phyloP scores from a whole-genome alignment of 768 basidiomycete genomes.

The Lyophyllum semitale region DNA sequence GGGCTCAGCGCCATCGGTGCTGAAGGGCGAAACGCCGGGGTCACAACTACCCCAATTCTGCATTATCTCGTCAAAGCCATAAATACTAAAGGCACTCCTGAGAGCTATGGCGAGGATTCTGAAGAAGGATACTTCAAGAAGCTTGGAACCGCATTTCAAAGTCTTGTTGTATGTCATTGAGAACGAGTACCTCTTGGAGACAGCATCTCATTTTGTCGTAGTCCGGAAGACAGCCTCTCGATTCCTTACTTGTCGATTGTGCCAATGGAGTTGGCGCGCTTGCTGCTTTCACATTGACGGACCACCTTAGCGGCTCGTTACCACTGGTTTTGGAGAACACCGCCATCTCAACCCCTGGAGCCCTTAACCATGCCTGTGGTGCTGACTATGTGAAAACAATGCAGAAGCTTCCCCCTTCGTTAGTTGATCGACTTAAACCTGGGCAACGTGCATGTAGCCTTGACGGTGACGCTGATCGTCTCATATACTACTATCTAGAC shows the following conservation, averaged over 20 bases:
- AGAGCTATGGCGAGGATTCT: constrained; percentile 79
- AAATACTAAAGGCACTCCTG: constrained; percentile 81
- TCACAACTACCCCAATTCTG: constrained; percentile 92
- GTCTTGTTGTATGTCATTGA: constrained; percentile 69
- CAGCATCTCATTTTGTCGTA: constrained; percentile 26
- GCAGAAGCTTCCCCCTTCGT: constrained; percentile 82
- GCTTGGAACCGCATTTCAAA: constrained; percentile 80
- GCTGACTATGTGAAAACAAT: constrained; percentile 97
- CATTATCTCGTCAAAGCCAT: constrained; percentile 92
- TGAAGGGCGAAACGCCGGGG: constrained; percentile 70
- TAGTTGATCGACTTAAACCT: constrained; percentile 60
- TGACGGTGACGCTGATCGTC: constrained; percentile 96
- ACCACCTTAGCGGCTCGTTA: constrained; percentile 61
- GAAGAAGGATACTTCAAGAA: constrained; percentile 85
- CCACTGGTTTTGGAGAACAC: constrained; percentile 72
- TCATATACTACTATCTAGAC: constrained; percentile 94
- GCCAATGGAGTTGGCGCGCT: constrained; percentile 96
- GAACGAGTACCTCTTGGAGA: neutral
- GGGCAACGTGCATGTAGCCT: constrained; percentile 89
- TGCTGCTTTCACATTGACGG: constrained; percentile 62
- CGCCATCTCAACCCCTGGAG: constrained; percentile 60
- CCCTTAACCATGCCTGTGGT: constrained; percentile 86
- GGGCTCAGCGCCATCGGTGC: constrained; percentile 77
- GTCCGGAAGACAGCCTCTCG: constrained; percentile 57
- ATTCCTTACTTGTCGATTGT: constrained; percentile 85